Conservation (phyloP, 768 basidiomycete species). For the Macrocybe gigantea region DNA sequence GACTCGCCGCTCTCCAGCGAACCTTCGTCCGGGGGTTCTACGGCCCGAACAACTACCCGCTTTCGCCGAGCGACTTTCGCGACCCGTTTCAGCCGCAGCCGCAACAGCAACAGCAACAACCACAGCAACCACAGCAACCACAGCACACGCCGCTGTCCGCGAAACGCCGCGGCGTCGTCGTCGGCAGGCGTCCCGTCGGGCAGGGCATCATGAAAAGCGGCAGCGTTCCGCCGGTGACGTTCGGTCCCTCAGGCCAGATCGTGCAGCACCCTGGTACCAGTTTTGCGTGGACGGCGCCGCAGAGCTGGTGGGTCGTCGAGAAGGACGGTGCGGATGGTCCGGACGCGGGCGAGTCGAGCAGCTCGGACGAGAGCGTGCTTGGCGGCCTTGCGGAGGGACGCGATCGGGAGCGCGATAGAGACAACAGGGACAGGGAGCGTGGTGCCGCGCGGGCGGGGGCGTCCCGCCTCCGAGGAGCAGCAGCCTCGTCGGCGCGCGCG, state of each 20-base stretch:
- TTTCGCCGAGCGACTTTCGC: slow-evolving; percentile 29
- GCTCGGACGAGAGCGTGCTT: slow-evolving; percentile 21
- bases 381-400: slow-evolving; percentile 6
- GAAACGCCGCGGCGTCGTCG: too few species aligned
- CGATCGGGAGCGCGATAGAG: background rate
- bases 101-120: background rate
- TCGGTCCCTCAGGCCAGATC: background rate
- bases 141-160: background rate
- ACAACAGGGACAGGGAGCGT: background rate
- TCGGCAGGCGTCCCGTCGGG: background rate
- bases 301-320: slow-evolving; percentile 67
- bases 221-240: background rate
- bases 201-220: slow-evolving; percentile 1
- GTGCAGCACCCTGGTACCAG: slow-evolving; percentile 17
- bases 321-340: slow-evolving; percentile 35
- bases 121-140: background rate
- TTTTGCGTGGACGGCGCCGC: slow-evolving; percentile 56
- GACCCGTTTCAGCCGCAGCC: slow-evolving; percentile 29
- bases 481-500: too few species aligned
- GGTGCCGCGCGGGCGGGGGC: background rate
- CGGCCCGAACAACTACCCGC: slow-evolving; percentile 7
- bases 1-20: slow-evolving; percentile 4
- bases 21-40: background rate
- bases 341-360: slow-evolving; percentile 24
- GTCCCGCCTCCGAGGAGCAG: background rate